phyloP scores from a whole-genome alignment of 768 basidiomycete species.

The Melanogaster broomeanus region DNA sequence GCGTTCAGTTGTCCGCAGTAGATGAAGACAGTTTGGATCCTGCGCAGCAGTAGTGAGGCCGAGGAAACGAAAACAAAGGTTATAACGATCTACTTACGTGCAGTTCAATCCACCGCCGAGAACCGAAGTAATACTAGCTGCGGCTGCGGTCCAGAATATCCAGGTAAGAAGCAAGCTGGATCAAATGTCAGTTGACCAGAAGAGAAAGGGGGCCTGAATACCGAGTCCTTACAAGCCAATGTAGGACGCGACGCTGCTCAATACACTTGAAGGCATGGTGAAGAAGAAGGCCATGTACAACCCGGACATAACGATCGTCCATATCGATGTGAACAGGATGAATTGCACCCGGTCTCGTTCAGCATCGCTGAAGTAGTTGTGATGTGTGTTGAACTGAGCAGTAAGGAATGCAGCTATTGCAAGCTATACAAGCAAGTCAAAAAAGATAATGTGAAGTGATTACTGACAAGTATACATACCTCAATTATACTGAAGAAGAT shows the following conservation, averaged over 20 bases:
- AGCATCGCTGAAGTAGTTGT: constrained; percentile 48
- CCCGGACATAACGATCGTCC: constrained; percentile 62
- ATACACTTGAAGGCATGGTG: constrained; percentile 43
- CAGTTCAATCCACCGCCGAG: constrained; percentile 75
- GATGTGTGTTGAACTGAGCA: constrained; percentile 55
- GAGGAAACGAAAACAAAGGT: background rate
- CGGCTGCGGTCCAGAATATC: constrained; percentile 77
- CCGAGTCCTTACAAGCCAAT: constrained; percentile 59
- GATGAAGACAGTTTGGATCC: constrained; percentile 45
- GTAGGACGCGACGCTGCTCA: constrained; percentile 67
- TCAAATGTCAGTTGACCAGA: constrained; percentile 4
- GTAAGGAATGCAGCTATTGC: constrained; percentile 74
- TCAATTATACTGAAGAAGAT: constrained; percentile 67
- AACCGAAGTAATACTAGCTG: constrained; percentile 65
- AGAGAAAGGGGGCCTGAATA: background rate
- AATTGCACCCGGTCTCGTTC: constrained; percentile 67
- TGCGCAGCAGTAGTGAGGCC: constrained; percentile 7
- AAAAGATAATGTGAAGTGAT: background rate
- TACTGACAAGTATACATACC: constrained; percentile 45
- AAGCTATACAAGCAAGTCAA: constrained; percentile 42
- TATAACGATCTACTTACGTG: constrained; percentile 41
- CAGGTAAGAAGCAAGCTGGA: constrained; percentile 68
- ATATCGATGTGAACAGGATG: constrained; percentile 68
- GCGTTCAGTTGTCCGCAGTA: constrained; percentile 83
- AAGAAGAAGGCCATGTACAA: constrained; percentile 59